These are phyloP conservation scores for Naganishia randhawae DNA, from an alignment of 768 basidiomycete species.

Conservation along the genomic window DNA sequence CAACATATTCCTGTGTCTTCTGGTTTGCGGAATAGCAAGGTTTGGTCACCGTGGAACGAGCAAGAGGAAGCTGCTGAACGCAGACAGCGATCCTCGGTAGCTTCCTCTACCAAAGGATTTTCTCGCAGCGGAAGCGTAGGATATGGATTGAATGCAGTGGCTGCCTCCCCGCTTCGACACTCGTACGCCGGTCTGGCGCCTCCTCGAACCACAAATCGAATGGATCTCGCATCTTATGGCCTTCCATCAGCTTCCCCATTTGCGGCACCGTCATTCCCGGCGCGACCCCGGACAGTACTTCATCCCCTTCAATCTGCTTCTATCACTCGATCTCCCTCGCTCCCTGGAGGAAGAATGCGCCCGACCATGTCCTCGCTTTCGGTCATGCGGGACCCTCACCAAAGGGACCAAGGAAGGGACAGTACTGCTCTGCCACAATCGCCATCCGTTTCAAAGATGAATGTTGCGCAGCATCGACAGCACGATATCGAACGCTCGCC, in stretches of 20 bases:
- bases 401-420: neutral
- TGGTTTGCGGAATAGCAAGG: neutral
- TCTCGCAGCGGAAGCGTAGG: constrained; percentile 5
- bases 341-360: constrained; percentile 1
- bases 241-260: neutral
- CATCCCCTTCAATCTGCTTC: constrained; percentile 1
- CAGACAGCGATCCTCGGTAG: neutral
- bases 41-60: constrained; percentile 12
- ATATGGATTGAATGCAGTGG: neutral
- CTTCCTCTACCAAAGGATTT: neutral
- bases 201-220: neutral
- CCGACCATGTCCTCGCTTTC: neutral
- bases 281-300: neutral
- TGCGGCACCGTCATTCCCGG: neutral
- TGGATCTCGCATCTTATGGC: neutral
- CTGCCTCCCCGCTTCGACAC: constrained; percentile 2
- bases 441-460: neutral
- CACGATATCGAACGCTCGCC: neutral
- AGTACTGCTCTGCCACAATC: constrained; percentile 7
- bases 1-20: neutral
- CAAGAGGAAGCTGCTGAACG: neutral
- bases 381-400: neutral
- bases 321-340: constrained; percentile 2
- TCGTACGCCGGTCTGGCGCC: constrained; percentile 2
- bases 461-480: neutral